phyloP scores from a whole-genome alignment of 306 rosid species.

The Astragalus glycyphyllos region DNA sequence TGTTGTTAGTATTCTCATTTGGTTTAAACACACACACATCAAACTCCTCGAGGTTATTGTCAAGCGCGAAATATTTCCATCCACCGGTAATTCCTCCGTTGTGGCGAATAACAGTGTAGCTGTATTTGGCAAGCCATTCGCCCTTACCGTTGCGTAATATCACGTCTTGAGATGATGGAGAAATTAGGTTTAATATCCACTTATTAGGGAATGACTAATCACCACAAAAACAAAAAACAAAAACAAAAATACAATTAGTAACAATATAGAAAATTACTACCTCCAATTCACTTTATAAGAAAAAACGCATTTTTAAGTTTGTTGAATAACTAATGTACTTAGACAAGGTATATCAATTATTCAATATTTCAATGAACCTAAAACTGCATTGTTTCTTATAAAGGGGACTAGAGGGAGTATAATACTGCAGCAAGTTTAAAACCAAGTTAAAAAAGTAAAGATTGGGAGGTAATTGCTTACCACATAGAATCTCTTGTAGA shows the following conservation, averaged over 20 bases:
- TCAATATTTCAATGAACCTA: too few relatives aligned
- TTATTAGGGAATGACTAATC: slow-evolving; percentile 54
- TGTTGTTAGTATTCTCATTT: slow-evolving; percentile 14
- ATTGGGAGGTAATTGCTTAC: slow-evolving; percentile 49
- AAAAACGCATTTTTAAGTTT: too few relatives aligned
- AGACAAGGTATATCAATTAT: too few relatives aligned
- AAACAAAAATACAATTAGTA: neutral
- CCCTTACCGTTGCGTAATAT: slow-evolving; percentile 48
- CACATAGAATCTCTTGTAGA: slow-evolving; percentile 72
- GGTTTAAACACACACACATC: slow-evolving; percentile 71
- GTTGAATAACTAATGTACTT: too few relatives aligned
- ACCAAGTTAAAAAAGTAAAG: too few relatives aligned
- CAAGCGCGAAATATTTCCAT: slow-evolving; percentile 65
- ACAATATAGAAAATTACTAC: neutral
- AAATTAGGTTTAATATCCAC: slow-evolving; percentile 48
- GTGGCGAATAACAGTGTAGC: slow-evolving; percentile 37
- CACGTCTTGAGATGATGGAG: slow-evolving; percentile 55
- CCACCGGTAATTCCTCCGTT: slow-evolving; percentile 67
- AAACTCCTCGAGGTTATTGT: slow-evolving; percentile 68
- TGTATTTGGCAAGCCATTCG: slow-evolving; percentile 57
- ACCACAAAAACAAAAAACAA: neutral
- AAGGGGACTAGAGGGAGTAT: too few relatives aligned
- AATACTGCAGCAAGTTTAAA: too few relatives aligned
- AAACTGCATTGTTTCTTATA: too few relatives aligned
- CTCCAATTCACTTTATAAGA: too few relatives aligned